These are phyloP conservation scores for Hapsidospora chrysogenum DNA, from an alignment of 495 filamentous ascomycete genomes.

Conservation along the genomic window DNA sequence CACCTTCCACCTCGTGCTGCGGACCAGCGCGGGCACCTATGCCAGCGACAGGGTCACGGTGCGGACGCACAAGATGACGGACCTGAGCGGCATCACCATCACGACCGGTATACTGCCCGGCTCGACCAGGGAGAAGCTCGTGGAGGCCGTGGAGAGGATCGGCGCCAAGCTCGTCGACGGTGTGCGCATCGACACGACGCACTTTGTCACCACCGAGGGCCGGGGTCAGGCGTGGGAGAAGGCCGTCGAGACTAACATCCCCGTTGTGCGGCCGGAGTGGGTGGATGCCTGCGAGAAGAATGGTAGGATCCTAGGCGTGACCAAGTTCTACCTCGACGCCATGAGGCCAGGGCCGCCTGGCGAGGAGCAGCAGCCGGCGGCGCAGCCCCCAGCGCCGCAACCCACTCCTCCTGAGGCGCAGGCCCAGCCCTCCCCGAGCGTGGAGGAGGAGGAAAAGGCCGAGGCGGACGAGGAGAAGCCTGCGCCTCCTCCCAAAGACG, in stretches of 20 bases:
- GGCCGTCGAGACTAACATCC: conserved; percentile 94
- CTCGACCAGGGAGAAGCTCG: conserved; percentile 54
- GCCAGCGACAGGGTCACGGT: conserved; percentile 70
- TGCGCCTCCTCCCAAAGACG: conserved; percentile 8
- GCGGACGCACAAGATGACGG: conserved; percentile 96
- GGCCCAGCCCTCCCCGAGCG: conserved; percentile 15
- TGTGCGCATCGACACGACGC: conserved; percentile 93
- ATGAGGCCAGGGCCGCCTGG: conserved; percentile 17
- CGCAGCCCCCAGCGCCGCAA: conserved; percentile 7
- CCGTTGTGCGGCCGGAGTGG: conserved; percentile 96
- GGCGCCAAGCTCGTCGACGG: conserved; percentile 82
- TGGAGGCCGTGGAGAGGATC: conserved; percentile 64
- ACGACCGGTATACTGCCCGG: conserved; percentile 76
- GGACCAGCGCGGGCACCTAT: conserved; percentile 80
- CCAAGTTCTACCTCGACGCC: conserved; percentile 89
- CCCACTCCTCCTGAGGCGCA: conserved; percentile 4
- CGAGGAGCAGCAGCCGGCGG: conserved; percentile 10
- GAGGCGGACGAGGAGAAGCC: conserved; percentile 9
- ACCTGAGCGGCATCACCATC: conserved; percentile 88
- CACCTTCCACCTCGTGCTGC: conserved; percentile 79
- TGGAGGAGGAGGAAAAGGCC: conserved; percentile 7
- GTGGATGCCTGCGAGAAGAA: conserved; percentile 85
- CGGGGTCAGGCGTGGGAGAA: conserved; percentile 83
- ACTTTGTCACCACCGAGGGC: conserved; percentile 97
- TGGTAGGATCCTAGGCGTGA: conserved; percentile 83